Conservation (phyloP, 495 filamentous ascomycete genomes). For the Penicillium canariense region DNA sequence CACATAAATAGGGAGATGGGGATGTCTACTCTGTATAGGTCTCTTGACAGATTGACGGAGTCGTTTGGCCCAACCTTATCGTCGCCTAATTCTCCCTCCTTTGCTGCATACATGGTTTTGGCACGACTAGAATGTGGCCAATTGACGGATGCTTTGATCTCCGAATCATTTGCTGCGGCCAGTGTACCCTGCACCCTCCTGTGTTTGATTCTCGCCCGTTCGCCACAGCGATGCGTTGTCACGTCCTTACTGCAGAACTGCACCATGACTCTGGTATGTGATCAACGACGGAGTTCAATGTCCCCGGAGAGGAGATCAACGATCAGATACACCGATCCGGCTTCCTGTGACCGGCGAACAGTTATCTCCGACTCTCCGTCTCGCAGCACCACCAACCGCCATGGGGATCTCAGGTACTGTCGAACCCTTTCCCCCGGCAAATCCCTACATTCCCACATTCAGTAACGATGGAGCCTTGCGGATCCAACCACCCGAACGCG, state of each 20-base stretch:
- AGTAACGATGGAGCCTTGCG: neutral
- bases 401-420: constrained; percentile 1
- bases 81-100: neutral
- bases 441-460: neutral
- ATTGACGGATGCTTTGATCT: neutral
- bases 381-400: neutral
- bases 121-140: neutral
- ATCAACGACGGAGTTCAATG: neutral
- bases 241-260: neutral
- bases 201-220: neutral
- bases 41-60: neutral
- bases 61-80: neutral
- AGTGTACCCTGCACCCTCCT: neutral
- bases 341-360: neutral
- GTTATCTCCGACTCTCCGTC: neutral
- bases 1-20: too few relatives aligned
- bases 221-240: neutral
- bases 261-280: neutral
- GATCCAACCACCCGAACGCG: constrained; percentile 1
- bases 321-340: too few relatives aligned
- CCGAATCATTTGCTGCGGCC: neutral
- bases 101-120: neutral
- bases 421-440: neutral
- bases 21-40: neutral
- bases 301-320: neutral